Base-by-base conservation (phyloP, 495 filamentous ascomycete genomes). In the Lepraria neglecta region DNA sequence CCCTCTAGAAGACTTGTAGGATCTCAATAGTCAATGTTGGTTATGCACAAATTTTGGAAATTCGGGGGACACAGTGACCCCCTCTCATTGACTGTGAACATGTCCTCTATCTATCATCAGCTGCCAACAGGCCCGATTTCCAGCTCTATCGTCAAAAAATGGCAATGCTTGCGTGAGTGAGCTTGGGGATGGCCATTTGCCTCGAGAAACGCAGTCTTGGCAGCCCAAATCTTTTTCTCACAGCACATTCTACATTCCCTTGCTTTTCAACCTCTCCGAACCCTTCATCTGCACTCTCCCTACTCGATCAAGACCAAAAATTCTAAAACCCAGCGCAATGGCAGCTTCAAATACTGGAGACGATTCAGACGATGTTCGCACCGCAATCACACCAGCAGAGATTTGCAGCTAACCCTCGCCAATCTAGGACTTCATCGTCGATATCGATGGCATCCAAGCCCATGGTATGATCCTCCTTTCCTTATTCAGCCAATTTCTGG, bases 391-490 rank as follows among this genome's bases (percentile, higher is more conserved):
- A 10, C 17, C 14, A 30, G 6, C n/a, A 31, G 31, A 44, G 12
- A 17, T 15, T 28, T n/a, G 33, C 28, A 19, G 21, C 35, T 59
- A 10, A 50, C 44, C 28, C 9, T 19, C 28, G 10, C 59, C 6
- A 47, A 6, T 56, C 31, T 33, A 81, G 77, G 70, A 68, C 54
- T 83, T 83, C 70, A 88, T 91, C 67, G 75, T 90, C 38, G 87
- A 91, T 61, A 87, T 91, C 62, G 88, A 91, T 63, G 76, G 74
- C 47, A 83, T 91, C 52, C 87, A 91, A 72, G 77, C 82, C 28
- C 87, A 90, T 69, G 88, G 86, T 84, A 76, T 35, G 51, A 30
- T 42, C 30, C 3, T 15, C 56, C 9, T n/a, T 57, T 57, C 43
- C n/a, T 45, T 21, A 56, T 6, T 10, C 21, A 47, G 12, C 43